Evolutionary conservation across 768 basidiomycete genomes (phyloP), one percentile per base, ranked within the genome.

Genomic region (Neoboletus subvelutipes): DNA sequence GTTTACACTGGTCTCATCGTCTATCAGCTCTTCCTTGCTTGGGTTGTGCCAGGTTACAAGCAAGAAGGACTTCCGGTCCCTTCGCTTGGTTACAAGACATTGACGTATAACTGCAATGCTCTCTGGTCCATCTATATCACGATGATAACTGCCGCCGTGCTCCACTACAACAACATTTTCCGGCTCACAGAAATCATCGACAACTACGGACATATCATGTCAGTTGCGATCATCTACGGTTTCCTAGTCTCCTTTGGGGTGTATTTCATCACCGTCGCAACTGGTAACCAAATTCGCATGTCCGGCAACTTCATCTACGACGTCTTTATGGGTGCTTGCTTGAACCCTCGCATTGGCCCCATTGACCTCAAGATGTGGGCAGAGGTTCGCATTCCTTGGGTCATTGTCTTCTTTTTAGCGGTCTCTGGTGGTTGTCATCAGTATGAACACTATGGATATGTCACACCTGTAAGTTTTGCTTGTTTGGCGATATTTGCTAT

Each of bases 361-460:
- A 82, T 99, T 59, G 96, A 98, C 73, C 77, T 99, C 67, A 99
- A 99, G 76, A 98, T 98, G 95, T 99, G 93, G 87, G 92, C 92
- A 5, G 94, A 97, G 68, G 92, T 98, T 57, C 86, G 97, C 49
- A 90, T 99, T 63, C 94, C 95, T 5, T 99, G 97, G 97, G 88
- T 95, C 40, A 85, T 97, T 52, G 87, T 97, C 18, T 98, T 98
- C 79, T 88, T 94, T 75, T 80, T 98, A 62, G 83, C 94, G 5
- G 84, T 98, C 36, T 94, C 90, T 26, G 96, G 94, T 47, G 90
- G 87, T 24, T 91, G 91, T 77, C 98, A 97, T 76, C 97, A 99
- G 70, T 96, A 97, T 70, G 94, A 98, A 65, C 77, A 83, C 26
- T 84, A 88, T 61, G 97, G 97, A 26, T 92, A 93, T 71, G 88